phyloP scores from a whole-genome alignment of 495 filamentous ascomycete species.

The Bathelium albidoporum region DNA sequence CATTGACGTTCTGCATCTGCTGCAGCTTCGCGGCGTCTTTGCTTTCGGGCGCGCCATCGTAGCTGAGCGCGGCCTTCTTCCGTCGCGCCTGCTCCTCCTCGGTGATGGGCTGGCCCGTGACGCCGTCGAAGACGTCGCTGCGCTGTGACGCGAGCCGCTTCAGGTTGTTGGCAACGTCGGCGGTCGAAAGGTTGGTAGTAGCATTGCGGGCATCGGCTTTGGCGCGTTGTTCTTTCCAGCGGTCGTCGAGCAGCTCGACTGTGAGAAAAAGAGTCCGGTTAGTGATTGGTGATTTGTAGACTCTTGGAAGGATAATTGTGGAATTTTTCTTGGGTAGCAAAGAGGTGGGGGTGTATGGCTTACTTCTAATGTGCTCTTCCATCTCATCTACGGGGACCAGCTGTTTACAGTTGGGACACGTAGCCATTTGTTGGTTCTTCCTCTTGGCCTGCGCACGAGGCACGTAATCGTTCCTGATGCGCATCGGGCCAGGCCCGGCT shows the following conservation, averaged over 20 bases:
- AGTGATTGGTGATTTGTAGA: slow-evolving; percentile 8
- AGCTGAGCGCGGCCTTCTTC: slow-evolving; percentile 55
- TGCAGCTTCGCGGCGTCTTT: slow-evolving; percentile 45
- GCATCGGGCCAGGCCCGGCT: slow-evolving; percentile 63
- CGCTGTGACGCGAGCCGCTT: slow-evolving; percentile 94
- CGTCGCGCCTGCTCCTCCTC: slow-evolving; percentile 68
- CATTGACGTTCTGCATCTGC: slow-evolving; percentile 52
- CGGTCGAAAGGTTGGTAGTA: slow-evolving; percentile 77
- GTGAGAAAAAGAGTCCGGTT: neutral
- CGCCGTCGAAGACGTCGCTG: slow-evolving; percentile 79
- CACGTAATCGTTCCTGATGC: slow-evolving; percentile 86
- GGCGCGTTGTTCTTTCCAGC: slow-evolving; percentile 90
- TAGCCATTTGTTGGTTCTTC: slow-evolving; percentile 53
- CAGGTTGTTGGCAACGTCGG: slow-evolving; percentile 84
- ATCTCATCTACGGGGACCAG: slow-evolving; percentile 77
- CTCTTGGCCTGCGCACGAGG: slow-evolving; percentile 67
- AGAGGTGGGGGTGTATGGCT: slow-evolving; percentile 17
- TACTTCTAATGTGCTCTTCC: slow-evolving; percentile 87
- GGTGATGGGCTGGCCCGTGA: slow-evolving; percentile 48
- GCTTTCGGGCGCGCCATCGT: slow-evolving; percentile 54
- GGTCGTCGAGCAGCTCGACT: slow-evolving; percentile 87
- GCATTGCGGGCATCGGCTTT: slow-evolving; percentile 75
- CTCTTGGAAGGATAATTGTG: too few relatives aligned
- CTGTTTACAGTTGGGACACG: slow-evolving; percentile 92
- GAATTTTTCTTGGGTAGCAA: neutral